Evolutionary conservation across 306 rosid species (phyloP), one percentile per base, ranked within the genome.

Genomic region (Trichosanthes truncata): DNA sequence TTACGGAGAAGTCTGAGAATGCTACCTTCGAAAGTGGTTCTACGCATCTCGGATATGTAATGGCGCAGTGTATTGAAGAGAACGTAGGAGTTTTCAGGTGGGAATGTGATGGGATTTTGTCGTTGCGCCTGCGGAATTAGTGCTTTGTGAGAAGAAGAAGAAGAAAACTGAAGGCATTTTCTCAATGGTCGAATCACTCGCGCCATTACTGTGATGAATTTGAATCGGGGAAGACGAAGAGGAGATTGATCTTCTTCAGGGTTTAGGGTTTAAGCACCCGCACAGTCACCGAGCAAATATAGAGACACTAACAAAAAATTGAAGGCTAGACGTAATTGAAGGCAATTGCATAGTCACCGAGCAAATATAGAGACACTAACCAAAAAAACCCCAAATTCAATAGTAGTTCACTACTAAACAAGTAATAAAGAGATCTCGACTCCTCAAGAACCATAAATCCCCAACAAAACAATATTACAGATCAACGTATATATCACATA

Each of bases 1-100:
- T 57, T 82, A 41, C 94, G 93, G 21, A 95, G 89, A 72, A 91
- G 87, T 85, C 93, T 89, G 72, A 83, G 81, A 78, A 95, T 83
- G 86, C 83, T 87, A 8, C 86, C 96, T 51, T 95, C 92, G 82
- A 90, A 91, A 69, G 97, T 93, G 18, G 84, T 85, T 80, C 87
- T 91, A 72, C 91, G 93, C 97, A 90, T 89, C 26, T 91, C 90
- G 0, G 91, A 87, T 43, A 87, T 59, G 89, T 90, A 90, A 78
- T 76, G 86, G 73, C 97, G 87, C n/a, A 83, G 76, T n/a, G 51
- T 65, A 31, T 82, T 84, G 51, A 18, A 35, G 83, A 71, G 65
- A 81, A 63, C 75, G 46, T 21, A 20, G 59, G 23, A 65, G 9
- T 53, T 82, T 76, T 40, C 86, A 25, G 14, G 80, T n/a, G 79